Evolutionary conservation across 2,329 filamentous ascomycete genomes (phyloP).

Genomic region (Cordyceps farinosa): DNA sequence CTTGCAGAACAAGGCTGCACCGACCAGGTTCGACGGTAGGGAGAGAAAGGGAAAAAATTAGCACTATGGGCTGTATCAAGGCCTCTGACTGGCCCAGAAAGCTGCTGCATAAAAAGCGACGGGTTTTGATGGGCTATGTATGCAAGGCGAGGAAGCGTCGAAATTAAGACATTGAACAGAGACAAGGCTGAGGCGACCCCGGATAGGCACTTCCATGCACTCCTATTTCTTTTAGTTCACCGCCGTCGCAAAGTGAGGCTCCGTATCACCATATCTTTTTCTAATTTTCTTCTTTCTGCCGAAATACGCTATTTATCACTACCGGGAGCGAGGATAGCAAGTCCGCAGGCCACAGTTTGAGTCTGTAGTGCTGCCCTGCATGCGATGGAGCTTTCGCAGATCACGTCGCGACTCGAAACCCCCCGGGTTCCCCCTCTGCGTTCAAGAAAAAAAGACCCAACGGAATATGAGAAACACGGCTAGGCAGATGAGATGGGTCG

Average conservation of each 20-base stretch:
- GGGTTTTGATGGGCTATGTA: not conserved
- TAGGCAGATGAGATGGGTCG: too few relatives aligned
- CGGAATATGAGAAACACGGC: too few relatives aligned
- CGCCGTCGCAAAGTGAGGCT: not conserved
- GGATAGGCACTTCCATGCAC: constrained; percentile 2
- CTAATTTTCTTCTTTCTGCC: not conserved
- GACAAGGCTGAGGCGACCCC: constrained; percentile 6
- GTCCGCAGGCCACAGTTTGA: not conserved
- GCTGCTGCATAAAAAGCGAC: not conserved
- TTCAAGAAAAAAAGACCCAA: too few relatives aligned
- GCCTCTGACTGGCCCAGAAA: not conserved
- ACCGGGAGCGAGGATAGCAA: too few relatives aligned
- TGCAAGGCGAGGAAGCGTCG: not conserved
- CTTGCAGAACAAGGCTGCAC: not conserved
- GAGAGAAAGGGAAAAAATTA: not conserved
- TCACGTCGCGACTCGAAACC: not conserved
- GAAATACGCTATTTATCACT: too few relatives aligned
- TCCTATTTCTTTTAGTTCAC: not conserved
- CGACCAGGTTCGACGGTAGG: not conserved
- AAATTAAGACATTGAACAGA: constrained; percentile 6
- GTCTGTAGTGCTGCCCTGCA: not conserved
- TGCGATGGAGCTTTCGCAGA: not conserved
- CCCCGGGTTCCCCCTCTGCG: not conserved
- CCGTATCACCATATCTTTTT: not conserved
- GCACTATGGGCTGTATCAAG: not conserved